These are phyloP conservation scores for Phytophthora foliorum DNA, from an alignment of 352 stramenopile species.

Conservation along the genomic window DNA sequence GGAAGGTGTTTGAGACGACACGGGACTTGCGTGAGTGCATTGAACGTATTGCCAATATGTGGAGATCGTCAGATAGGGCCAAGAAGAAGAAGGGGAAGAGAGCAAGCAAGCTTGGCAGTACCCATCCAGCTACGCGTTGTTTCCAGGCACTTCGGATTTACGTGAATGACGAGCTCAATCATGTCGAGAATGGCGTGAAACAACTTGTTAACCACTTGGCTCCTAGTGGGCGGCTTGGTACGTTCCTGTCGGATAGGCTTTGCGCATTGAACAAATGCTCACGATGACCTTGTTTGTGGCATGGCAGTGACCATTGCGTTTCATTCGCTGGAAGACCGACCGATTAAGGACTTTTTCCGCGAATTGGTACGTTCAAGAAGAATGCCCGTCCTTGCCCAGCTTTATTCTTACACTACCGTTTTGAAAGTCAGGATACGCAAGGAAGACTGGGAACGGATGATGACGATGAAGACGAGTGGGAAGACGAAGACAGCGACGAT, in stretches of 20 bases:
- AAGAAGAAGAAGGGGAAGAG: conserved; percentile 37
- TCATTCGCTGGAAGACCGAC: conserved; percentile 85
- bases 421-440: conserved; percentile 44
- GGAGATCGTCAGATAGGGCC: conserved; percentile 39
- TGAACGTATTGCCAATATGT: conserved; percentile 80
- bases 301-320: conserved; percentile 82
- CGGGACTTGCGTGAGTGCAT: conserved; percentile 76
- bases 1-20: conserved; percentile 67
- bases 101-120: conserved; percentile 33
- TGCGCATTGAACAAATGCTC: conserved; percentile 3
- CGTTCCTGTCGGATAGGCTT: background rate
- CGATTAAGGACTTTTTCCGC: conserved; percentile 84
- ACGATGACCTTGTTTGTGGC: conserved; percentile 3
- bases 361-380: conserved; percentile 48
- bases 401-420: background rate
- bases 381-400: background rate
- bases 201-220: conserved; percentile 65
- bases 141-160: conserved; percentile 87
- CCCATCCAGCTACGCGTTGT: conserved; percentile 79
- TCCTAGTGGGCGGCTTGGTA: conserved; percentile 67
- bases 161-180: conserved; percentile 84
- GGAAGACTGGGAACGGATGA: conserved; percentile 34
- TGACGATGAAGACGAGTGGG: conserved; percentile 36
- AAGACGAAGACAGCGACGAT: conserved; percentile 23
- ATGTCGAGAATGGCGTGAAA: conserved; percentile 68